Evolutionary conservation across 768 basidiomycete species (phyloP).

Genomic region (Tylopilus balloui): DNA sequence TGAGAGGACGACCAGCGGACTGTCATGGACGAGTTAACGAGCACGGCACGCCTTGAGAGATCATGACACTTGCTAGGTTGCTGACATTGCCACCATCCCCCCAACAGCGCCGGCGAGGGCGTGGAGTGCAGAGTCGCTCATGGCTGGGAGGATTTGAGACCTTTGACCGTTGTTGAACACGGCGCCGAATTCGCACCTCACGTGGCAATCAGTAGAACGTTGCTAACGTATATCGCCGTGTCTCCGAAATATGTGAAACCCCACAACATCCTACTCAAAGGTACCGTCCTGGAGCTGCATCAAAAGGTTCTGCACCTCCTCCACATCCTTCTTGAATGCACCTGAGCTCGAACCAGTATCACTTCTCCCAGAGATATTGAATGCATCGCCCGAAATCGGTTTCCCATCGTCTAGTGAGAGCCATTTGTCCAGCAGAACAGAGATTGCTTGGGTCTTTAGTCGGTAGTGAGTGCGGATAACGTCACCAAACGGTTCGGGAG

Average conservation of each 20-base stretch:
- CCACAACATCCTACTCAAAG: conserved; percentile 11
- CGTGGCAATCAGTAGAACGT: background rate
- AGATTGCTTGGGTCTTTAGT: conserved; percentile 70
- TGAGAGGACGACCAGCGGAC: conserved; percentile 88
- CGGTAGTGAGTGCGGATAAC: conserved; percentile 90
- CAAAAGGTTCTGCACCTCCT: conserved; percentile 62
- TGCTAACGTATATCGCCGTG: too few species aligned
- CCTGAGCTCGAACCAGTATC: conserved; percentile 47
- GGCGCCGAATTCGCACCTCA: background rate
- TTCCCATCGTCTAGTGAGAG: conserved; percentile 70
- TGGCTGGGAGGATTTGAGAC: conserved; percentile 19
- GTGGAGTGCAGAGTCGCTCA: conserved; percentile 82
- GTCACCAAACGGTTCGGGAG: conserved; percentile 82
- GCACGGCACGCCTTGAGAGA: background rate
- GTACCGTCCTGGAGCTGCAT: conserved; percentile 38
- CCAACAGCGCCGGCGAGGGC: conserved; percentile 86
- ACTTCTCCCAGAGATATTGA: conserved; percentile 33
- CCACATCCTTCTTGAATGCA: conserved; percentile 64
- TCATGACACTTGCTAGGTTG: conserved; percentile 61
- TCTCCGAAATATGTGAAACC: background rate
- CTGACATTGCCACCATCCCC: conserved; percentile 88
- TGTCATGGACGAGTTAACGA: conserved; percentile 29
- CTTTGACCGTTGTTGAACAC: background rate
- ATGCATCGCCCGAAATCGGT: conserved; percentile 52
- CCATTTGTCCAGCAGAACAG: conserved; percentile 77